Evolutionary conservation across 352 stramenopile genomes (phyloP), one percentile per base, ranked within the genome.

Genomic region (Phytophthora tubulina): DNA sequence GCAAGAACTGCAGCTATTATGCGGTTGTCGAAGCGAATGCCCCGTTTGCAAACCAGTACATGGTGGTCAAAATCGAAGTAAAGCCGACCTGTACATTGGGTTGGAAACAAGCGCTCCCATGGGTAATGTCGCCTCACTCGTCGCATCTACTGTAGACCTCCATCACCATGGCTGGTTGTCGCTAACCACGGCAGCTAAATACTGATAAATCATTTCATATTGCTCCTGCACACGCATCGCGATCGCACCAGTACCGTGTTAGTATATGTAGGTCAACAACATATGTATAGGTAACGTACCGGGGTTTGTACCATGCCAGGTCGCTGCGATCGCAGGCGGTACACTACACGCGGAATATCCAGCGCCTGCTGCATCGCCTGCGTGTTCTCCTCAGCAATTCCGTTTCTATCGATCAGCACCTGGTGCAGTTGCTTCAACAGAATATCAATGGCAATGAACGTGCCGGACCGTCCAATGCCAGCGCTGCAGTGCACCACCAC

Each of bases 121-220:
- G 39, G 14, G 36, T 42, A 42, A 45, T 45, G 7, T 6, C 41
- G 11, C 4, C 41, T n/a, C 41, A 27, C 48, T 17, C 11, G 36
- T 49, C 13, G 7, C 41, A n/a, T 42, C 21, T n/a, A 27, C 21
- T 27, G 21, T 27, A 38, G 9, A 14, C 6, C 48, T 57, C n/a
- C 31, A 5, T 90, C 67, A 93, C 84, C 85, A 93, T 14, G 79
- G 69, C 58, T 86, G 73, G 14, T 62, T 73, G 60, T 80, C 78
- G 38, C 74, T 84, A 36, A 93, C 48, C 33, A 94, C 76, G 32
- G 81, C 84, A 52, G 80, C 79, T 81, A 94, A 78, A 81, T 93
- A 95, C 65, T 78, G 75, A 73, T 95, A 94, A 64, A 96, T 89
- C 87, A 96, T 94, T 67, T 89, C 73, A 68, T 94, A 94, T 72